phyloP scores from a whole-genome alignment of 257 asterid species.

The Solanum chaucha region DNA sequence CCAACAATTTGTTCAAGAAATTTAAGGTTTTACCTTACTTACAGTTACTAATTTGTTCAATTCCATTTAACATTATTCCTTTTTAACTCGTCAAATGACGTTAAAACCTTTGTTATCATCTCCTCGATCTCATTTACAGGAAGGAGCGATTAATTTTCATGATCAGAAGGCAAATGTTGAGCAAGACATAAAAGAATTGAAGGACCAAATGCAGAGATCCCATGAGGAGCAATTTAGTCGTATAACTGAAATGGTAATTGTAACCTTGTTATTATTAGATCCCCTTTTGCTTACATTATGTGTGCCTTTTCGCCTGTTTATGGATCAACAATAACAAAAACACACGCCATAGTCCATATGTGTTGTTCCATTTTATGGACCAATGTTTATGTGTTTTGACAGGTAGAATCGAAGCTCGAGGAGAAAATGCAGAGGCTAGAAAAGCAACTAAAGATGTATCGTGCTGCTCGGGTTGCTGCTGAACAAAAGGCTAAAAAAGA shows the following conservation, averaged over 20 bases:
- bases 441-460: neutral
- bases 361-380: neutral
- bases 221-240: neutral
- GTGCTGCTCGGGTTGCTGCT: neutral
- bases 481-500: neutral
- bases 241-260: constrained; percentile 43
- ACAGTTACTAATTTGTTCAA: neutral
- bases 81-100: neutral
- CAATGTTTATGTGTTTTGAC: neutral
- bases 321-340: neutral
- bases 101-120: neutral
- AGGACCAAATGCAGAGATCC: constrained; percentile 38
- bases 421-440: neutral
- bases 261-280: neutral
- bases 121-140: constrained; percentile 16
- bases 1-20: constrained; percentile 31
- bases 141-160: constrained; percentile 19
- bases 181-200: constrained; percentile 31
- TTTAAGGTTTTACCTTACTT: constrained; percentile 18
- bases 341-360: neutral
- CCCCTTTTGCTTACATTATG: neutral
- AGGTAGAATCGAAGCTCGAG: neutral
- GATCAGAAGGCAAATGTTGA: constrained; percentile 30
- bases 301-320: neutral
- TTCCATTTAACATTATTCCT: neutral